Base-by-base conservation (phyloP, 2,329 filamentous ascomycete species). In the Diaporthe citri region DNA sequence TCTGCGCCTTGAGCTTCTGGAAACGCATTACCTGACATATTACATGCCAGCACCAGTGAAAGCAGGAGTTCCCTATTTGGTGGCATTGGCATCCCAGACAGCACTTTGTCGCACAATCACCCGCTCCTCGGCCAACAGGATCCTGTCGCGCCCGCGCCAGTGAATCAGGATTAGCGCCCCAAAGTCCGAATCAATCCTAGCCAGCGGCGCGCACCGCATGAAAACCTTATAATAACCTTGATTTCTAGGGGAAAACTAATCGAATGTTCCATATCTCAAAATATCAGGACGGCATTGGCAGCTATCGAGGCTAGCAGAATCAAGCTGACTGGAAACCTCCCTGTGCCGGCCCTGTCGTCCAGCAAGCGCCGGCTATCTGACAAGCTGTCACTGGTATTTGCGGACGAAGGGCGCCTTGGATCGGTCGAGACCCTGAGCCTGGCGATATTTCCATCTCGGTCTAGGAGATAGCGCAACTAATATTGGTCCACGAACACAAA, bases 181-280 rank as follows among this genome's bases (percentile, higher is more conserved):
- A 31, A 25, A 15, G n/a, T n/a, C 43, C 48, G 28, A 36, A 51
- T 17, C 22, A 67, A 8, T 48, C 22, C 46, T 67, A 31, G 13
- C 62, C 62, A 67, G 39, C 62, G 62, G 62, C 20, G 31, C 62
- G 46, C 62, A 8, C 62, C 62, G 62, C 62, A 67, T 67, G 15
- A 67, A n/a, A 67, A 67, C 46, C 62, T 67, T 67, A 52, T n/a
- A 51, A 67, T 51, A 67, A 67, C 62, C 62, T 67, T 67, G 48
- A 28, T 22, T 67, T 28, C 28, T 28, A 20, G 39, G 13, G 43
- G 31, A 52, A 25, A n/a, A 52, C 46, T 39, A 52, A 52, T 67
- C 46, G 46, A 52, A 67, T 17, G 46, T 67, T 67, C 62, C 31
- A 67, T 52, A 3, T 36, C 62, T 52, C 25, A 39, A 52, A 67